Base-by-base conservation (phyloP, 805 yeast genomes). In the Wickerhamiella siamensis region DNA sequence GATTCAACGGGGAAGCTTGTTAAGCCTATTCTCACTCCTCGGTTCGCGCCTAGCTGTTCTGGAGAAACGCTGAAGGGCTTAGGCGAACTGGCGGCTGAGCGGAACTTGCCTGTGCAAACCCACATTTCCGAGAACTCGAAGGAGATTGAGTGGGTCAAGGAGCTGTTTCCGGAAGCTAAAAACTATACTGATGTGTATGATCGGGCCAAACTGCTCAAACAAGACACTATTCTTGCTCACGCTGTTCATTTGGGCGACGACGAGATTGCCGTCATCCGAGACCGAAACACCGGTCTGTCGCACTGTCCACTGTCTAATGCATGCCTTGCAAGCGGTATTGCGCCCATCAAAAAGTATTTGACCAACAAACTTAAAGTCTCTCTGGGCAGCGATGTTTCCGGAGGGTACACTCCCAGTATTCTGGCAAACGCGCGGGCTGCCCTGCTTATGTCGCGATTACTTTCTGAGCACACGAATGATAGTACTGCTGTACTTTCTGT, bases 231-330 rank as follows among this genome's bases (percentile, higher is more conserved):
- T 24, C 63, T 88, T 44, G 98, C 96, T 0, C 98, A 88, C 56
- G 93, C 91, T 31, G 68, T 91, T 31, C 94, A 87, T 54, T 63
- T 88, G 41, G 50, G 73, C 1, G 75, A 72, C 6, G 66, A 66
- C 2, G 98, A 88, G 58, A 66, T 76, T 33, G 60, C 68, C 15
- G 46, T 81, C 17, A 66, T 91, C 36, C 69, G 67, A 47, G 47
- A 52, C 15, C 69, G 71, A 17, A 62, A 72, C 4, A 64, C 83
- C 26, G 93, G 95, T 10, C 74, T 88, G 15, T 71, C 94, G 4
- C 97, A 91, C 60, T 88, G 98, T 62, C 98, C 98, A 2, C 75
- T 84, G 9, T 82, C 94, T 15, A 88, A 88, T 58, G 75, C 94
- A 1, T 75, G 91, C 15, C 70, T 88, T 43, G 77, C 94, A 0